These are phyloP conservation scores for Macrolepiota fuliginosa DNA, from an alignment of 768 basidiomycete species.

Conservation along the genomic window DNA sequence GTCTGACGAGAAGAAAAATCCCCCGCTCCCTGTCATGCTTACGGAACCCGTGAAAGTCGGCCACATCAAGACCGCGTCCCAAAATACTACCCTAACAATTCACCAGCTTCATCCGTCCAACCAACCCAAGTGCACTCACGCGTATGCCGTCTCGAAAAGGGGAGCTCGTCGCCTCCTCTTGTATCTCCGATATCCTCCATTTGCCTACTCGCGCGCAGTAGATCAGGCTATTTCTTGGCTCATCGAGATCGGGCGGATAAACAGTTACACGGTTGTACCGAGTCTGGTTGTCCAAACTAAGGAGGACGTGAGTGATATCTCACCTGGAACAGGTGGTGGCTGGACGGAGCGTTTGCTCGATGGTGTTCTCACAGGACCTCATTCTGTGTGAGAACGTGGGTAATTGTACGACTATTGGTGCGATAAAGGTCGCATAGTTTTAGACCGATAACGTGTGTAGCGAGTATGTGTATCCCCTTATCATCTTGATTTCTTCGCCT, in stretches of 20 bases:
- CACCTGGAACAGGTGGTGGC: too few relatives aligned
- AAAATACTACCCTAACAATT: conserved; percentile 8
- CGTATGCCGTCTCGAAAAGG: conserved; percentile 55
- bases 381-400: too few relatives aligned
- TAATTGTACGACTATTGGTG: too few relatives aligned
- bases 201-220: conserved; percentile 76
- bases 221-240: conserved; percentile 73
- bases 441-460: too few relatives aligned
- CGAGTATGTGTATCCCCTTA: too few relatives aligned
- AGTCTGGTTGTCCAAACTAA: conserved; percentile 58
- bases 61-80: not conserved
- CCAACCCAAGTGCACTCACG: conserved; percentile 70
- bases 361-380: too few relatives aligned
- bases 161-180: conserved; percentile 61
- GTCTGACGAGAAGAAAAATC: conserved; percentile 51
- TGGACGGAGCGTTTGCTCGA: too few relatives aligned
- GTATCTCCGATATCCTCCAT: conserved; percentile 37
- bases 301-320: too few relatives aligned
- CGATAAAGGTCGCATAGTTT: too few relatives aligned
- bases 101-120: too few relatives aligned
- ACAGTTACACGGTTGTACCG: conserved; percentile 42
- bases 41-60: conserved; percentile 10
- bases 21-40: conserved; percentile 26
- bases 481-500: too few relatives aligned
- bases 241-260: conserved; percentile 42